These are phyloP conservation scores for Daldinia sp. DNA, from an alignment of 2,329 filamentous ascomycete species.

Conservation along the genomic window DNA sequence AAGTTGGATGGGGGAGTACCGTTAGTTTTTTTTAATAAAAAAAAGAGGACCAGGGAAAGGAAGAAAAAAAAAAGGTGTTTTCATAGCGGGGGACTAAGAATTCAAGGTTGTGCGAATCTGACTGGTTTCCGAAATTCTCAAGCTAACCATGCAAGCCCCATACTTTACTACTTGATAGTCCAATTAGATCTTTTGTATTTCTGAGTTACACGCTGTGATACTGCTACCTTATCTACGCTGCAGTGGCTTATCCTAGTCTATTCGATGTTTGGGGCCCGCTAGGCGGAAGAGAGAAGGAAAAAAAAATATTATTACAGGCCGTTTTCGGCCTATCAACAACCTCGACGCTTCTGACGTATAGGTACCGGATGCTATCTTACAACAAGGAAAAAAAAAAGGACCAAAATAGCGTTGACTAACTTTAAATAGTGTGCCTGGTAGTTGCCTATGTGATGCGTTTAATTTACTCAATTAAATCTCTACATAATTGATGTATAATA, in stretches of 20 bases:
- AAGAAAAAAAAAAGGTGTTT: conserved; percentile 29
- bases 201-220: conserved; percentile 23
- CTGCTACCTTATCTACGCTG: conserved; percentile 28
- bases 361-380: background rate
- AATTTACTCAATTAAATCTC: background rate
- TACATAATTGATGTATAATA: too few relatives aligned
- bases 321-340: conserved; percentile 24
- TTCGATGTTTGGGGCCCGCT: background rate
- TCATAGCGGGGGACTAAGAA: conserved; percentile 27
- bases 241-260: background rate
- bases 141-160: conserved; percentile 24
- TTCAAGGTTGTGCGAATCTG: conserved; percentile 23
- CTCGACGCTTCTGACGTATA: background rate
- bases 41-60: conserved; percentile 8
- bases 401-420: conserved; percentile 18
- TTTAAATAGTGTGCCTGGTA: background rate
- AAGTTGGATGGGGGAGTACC: conserved; percentile 14
- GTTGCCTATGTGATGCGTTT: background rate
- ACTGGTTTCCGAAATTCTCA: conserved; percentile 32
- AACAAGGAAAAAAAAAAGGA: conserved; percentile 14
- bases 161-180: background rate
- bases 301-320: conserved; percentile 20
- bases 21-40: conserved; percentile 22
- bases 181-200: conserved; percentile 24
- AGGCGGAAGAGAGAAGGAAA: background rate